Conservation (phyloP, 768 basidiomycete genomes). For the Leccinum aurantiacum region DNA sequence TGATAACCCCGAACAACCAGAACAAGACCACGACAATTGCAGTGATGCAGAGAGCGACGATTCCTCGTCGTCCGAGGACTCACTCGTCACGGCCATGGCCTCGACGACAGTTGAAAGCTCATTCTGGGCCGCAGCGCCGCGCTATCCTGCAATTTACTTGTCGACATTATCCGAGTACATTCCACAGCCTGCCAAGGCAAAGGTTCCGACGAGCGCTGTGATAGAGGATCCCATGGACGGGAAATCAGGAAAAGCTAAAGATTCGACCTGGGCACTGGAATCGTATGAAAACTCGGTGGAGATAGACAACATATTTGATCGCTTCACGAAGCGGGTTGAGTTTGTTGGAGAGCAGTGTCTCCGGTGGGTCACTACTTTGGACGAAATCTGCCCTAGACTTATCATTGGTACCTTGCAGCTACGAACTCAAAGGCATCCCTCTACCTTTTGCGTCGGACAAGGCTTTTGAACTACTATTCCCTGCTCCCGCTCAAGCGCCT, state of each 20-base stretch:
- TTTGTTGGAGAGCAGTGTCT: constrained; percentile 83
- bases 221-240: constrained; percentile 45
- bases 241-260: constrained; percentile 48
- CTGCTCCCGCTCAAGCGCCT: constrained; percentile 42
- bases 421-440: constrained; percentile 83
- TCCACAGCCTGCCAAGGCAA: constrained; percentile 53
- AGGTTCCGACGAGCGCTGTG: constrained; percentile 37
- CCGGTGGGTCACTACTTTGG: constrained; percentile 47
- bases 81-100: constrained; percentile 58
- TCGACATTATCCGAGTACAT: constrained; percentile 66
- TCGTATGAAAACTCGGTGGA: constrained; percentile 78
- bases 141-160: constrained; percentile 68
- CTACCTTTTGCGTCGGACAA: constrained; percentile 82
- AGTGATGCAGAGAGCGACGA: constrained; percentile 39
- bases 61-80: constrained; percentile 43
- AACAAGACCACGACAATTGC: constrained; percentile 22
- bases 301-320: constrained; percentile 83
- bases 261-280: constrained; percentile 64
- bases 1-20: constrained; percentile 15
- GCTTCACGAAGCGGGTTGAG: constrained; percentile 71
- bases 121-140: constrained; percentile 64
- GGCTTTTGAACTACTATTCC: constrained; percentile 74
- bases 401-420: constrained; percentile 45
- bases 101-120: constrained; percentile 56
- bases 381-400: background rate